Evolutionary conservation across 2,329 filamentous ascomycete species (phyloP).

Genomic region (Knufia fluminis): DNA sequence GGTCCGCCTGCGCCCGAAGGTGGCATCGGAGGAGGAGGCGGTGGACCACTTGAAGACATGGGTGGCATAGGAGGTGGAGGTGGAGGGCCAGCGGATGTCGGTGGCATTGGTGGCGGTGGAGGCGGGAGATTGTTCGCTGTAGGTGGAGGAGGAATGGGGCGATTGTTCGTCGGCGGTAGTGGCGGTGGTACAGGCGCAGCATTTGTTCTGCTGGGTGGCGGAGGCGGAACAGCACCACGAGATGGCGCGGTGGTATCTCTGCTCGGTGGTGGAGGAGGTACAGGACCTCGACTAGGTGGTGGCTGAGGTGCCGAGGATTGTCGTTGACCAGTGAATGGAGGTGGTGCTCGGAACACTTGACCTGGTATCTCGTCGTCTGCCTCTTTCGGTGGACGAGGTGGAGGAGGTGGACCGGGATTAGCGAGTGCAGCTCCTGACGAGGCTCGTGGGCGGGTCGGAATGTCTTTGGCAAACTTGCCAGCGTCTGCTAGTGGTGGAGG

Average conservation of each 20-base stretch:
- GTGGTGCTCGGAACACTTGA: constrained; percentile 66
- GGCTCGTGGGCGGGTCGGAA: constrained; percentile 40
- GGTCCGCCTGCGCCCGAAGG: constrained; percentile 22
- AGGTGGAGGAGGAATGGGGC: constrained; percentile 35
- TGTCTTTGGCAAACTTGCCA: constrained; percentile 63
- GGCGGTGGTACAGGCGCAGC: constrained; percentile 36
- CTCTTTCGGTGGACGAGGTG: constrained; percentile 60
- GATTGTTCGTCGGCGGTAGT: constrained; percentile 33
- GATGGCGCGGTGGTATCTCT: constrained; percentile 34
- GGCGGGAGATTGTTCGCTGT: constrained; percentile 32
- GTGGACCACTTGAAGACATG: constrained; percentile 20
- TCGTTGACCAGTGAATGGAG: constrained; percentile 62
- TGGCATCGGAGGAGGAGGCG: constrained; percentile 32
- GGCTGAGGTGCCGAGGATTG: constrained; percentile 59
- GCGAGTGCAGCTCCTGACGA: constrained; percentile 39
- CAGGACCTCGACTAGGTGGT: constrained; percentile 50
- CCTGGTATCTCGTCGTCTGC: constrained; percentile 54
- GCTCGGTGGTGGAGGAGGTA: constrained; percentile 59
- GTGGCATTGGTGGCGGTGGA: constrained; percentile 40
- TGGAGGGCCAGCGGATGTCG: constrained; percentile 28
- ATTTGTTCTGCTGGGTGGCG: constrained; percentile 34
- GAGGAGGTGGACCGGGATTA: constrained; percentile 55
- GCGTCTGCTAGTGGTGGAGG: constrained; percentile 85
- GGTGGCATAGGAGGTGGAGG: constrained; percentile 26
- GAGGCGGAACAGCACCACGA: constrained; percentile 40